Base-by-base conservation (phyloP, 495 filamentous ascomycete genomes). In the Penicillium coffeae region DNA sequence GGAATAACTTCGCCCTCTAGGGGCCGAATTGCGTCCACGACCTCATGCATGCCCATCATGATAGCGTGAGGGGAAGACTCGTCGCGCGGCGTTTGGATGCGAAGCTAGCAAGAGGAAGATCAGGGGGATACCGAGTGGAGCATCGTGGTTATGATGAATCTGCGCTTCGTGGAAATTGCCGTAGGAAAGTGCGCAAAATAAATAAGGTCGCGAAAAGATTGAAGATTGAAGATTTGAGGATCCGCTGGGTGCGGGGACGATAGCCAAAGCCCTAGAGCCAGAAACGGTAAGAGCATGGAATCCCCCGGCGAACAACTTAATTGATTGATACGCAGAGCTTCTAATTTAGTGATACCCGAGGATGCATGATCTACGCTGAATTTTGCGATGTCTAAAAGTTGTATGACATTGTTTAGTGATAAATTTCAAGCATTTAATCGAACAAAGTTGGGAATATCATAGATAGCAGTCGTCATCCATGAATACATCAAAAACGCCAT, bases 261-360 rank as follows among this genome's bases (percentile, higher is more conserved):
- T n/a, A n/a, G n/a, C 65, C 65, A 65, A 56, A 48, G 60, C 55
- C 69, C 69, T 72, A 67, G 56, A 43, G 53, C 69, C 63, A 44
- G 22, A 35, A 19, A 38, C 8, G 49, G 44, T 43, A 48, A 22
- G 0, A 15, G 8, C 8, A 42, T 30, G 25, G 25, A 30, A 30
- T 10, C 25, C 25, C 25, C 25, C 25, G 10, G 4, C 4, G 25
- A 30, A 30, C 5, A 30, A 30, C 25, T 30, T 30, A 30, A 10
- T n/a, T n/a, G n/a, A n/a, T 8, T 33, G 30, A n/a, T 33, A 33
- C 30, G 8, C n/a, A n/a, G 8, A 33, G 30, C n/a, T 33, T 33
- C 30, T 8, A 33, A n/a, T 33, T 33, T 33, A n/a, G n/a, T n/a
- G n/a, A n/a, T n/a, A n/a, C n/a, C n/a, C n/a, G n/a, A n/a, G n/a